Evolutionary conservation across 2,329 filamentous ascomycete genomes (phyloP).

Genomic region (Macroventuria anomochaeta): DNA sequence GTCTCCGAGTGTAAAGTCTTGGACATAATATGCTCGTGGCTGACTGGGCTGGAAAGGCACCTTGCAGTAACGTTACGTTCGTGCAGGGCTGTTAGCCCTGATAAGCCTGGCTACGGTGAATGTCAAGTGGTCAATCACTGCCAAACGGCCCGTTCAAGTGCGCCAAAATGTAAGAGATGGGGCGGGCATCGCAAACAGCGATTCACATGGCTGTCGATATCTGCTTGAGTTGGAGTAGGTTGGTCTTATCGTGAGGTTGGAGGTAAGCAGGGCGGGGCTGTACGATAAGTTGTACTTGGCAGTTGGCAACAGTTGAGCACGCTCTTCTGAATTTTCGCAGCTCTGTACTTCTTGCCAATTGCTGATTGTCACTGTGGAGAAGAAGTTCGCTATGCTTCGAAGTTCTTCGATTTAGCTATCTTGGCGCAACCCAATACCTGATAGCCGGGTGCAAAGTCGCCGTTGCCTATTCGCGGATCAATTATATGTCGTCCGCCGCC

Average conservation of each 20-base stretch:
- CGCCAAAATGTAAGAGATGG: constrained; percentile 19
- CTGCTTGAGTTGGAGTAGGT: constrained; percentile 6
- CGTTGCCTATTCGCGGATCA: not conserved
- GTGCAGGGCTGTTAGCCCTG: not conserved
- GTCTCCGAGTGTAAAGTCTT: not conserved
- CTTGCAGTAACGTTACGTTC: not conserved
- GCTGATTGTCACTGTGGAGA: constrained; percentile 1
- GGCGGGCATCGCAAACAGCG: constrained; percentile 1
- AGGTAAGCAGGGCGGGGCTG: constrained; percentile 9
- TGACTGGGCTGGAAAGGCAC: not conserved
- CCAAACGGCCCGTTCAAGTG: constrained; percentile 3
- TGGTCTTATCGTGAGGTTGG: constrained; percentile 12
- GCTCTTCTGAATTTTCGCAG: not conserved
- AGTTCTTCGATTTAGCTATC: constrained; percentile 1
- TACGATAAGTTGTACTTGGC: constrained; percentile 9
- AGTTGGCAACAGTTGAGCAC: not conserved
- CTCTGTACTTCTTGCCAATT: constrained; percentile 1
- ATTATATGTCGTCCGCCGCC: not conserved
- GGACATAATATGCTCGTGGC: not conserved
- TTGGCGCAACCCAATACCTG: not conserved
- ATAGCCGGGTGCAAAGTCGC: not conserved
- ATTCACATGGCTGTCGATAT: constrained; percentile 3
- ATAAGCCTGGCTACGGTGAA: not conserved
- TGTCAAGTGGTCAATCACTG: constrained; percentile 8
- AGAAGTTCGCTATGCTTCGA: not conserved